Base-by-base conservation (phyloP, 805 yeast genomes). In the Metschnikowia hibisci region DNA sequence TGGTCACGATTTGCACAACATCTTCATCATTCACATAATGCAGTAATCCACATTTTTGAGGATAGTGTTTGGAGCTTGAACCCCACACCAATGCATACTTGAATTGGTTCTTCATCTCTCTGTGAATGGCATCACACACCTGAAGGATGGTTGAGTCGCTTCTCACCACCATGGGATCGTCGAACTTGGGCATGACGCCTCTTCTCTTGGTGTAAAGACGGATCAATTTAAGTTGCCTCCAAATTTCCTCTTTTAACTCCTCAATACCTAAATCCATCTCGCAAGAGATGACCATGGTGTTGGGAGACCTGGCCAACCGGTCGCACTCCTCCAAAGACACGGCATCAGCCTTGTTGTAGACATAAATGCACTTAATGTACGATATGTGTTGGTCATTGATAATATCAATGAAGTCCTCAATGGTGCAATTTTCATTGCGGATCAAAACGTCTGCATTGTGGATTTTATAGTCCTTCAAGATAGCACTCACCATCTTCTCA, bases 1-100 rank as follows among this genome's bases (percentile, higher is more conserved):
- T 91, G 15, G 96, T 81, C 39, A 91, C 88, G 44, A 91, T 80
- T 39, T 93, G 83, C 16, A 93, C 91, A 13, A 91, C 99, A 61
- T 91, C 99, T 60, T 90, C 97, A 60, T 91, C 98, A 53, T 86
- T 80, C 11, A 93, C 83, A 29, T 71, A 69, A 61, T 91, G 99
- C 49, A 61, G 77, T 44, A 91, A 70, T 0, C 99, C 98, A 72
- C 98, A 91, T 60, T 91, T 91, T 60, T 91, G 99, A 4, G 98
- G 98, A 28, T 91, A 87, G 60, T 88, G 96, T 62, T 93, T 93
- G 6, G 97, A 85, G 36, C 95, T 83, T 1, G 90, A 81, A 0
- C 99, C 99, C 97, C 98, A 91, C 5, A 91, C 96, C 57, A 89
- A 66, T 0, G 98, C 98, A 61, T 90, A 89, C 62, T 89, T 87